Base-by-base conservation (phyloP, 208 protist genomes). In the Leishmania lainsoni region DNA sequence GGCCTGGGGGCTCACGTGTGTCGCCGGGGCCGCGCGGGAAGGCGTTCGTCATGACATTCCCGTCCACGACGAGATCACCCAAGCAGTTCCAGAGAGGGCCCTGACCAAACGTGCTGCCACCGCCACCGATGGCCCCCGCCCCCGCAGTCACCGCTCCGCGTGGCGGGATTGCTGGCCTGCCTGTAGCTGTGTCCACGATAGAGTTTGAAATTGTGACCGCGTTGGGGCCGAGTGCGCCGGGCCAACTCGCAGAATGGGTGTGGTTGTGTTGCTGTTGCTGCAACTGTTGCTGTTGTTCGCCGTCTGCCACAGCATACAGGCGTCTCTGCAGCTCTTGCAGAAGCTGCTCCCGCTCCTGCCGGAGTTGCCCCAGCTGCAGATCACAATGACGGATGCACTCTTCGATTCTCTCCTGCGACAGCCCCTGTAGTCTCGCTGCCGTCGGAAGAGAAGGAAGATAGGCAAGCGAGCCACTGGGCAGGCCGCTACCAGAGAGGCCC, bases 291-390 rank as follows among this genome's bases (percentile, higher is more conserved):
- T 52, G 78, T 70, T 70, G 58, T 20, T 78, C 56, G 52, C 54
- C 45, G 12, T 45, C n/a, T 48, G 75, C 42, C 26, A 32, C 1
- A 10, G 49, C 48, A 29, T 76, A 48, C 3, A 76, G 48, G 29
- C 81, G 75, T 26, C 81, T 42, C 59, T 84, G 81, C 58, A 84
- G 81, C n/a, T 84, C 81, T 22, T 80, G 75, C 20, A 56, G 35
- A 5, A 84, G 76, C 0, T 80, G 14, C 48, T 84, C 81, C 69
- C 81, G 81, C 29, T 84, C 81, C 22, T 84, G 81, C 45, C 72
- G 81, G 61, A 73, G 54, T 51, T 61, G 66, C 75, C 56, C 16
- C 35, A 80, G 45, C 52, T 84, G 81, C 71, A 39, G 48, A 22
- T 84, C 76, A 35, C 81, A 84, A n/a, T 84, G 81, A 14, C 51